These are phyloP conservation scores for Plasmodium inui DNA, from an alignment of 169 alveolate genomes.

Conservation along the genomic window DNA sequence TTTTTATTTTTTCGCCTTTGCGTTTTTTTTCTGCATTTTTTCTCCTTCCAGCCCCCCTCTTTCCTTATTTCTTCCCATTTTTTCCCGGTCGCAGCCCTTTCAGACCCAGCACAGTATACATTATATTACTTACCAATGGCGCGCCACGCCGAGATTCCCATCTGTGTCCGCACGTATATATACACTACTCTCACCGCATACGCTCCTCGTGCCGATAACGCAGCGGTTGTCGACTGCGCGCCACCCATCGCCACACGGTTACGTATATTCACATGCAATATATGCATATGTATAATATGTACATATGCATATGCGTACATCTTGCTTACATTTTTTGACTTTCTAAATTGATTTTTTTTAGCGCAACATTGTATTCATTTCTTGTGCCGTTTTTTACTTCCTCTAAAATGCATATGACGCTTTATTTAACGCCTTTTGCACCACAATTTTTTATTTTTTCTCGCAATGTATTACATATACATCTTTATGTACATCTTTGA, in stretches of 20 bases:
- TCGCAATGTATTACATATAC: neutral
- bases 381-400: neutral
- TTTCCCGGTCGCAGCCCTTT: neutral
- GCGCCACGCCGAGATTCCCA: neutral
- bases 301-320: neutral
- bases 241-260: neutral
- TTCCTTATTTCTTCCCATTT: neutral
- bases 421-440: neutral
- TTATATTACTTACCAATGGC: neutral
- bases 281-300: slow-evolving; percentile 1
- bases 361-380: neutral
- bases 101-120: neutral
- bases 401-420: neutral
- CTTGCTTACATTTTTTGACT: neutral
- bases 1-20: neutral
- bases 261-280: neutral
- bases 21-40: neutral
- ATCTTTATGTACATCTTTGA: neutral
- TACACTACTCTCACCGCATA: neutral
- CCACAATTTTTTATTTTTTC: neutral
- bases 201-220: neutral
- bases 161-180: neutral
- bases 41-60: neutral
- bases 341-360: neutral
- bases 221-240: neutral